These are phyloP conservation scores for Vitis hybrid DNA, from an alignment of 177 flowering plant genomes.

Conservation along the genomic window DNA sequence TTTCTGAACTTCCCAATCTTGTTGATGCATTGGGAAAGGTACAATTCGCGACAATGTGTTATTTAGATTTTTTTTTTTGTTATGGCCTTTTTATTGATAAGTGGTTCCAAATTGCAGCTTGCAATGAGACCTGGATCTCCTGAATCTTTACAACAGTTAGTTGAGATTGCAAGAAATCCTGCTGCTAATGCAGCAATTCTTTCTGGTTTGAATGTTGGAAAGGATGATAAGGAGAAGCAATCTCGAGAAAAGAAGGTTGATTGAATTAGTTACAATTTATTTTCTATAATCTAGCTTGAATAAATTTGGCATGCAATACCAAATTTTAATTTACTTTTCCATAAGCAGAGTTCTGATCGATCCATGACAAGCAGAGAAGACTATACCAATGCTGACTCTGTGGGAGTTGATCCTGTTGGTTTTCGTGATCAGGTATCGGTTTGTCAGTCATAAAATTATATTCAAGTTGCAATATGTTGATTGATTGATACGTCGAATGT, in stretches of 20 bases:
- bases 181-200: constrained; percentile 32
- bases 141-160: constrained; percentile 56
- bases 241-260: constrained; percentile 55
- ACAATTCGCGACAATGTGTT: neutral
- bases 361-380: constrained; percentile 43
- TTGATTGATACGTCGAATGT: no score
- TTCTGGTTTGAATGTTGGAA: constrained; percentile 27
- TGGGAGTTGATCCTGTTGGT: constrained; percentile 43
- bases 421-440: constrained; percentile 50
- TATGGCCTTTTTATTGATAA: neutral
- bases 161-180: constrained; percentile 64
- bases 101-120: constrained; percentile 34
- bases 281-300: neutral
- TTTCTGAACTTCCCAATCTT: constrained; percentile 55
- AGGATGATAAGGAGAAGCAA: constrained; percentile 43
- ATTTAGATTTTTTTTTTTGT: neutral
- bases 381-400: constrained; percentile 24
- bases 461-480: no score
- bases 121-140: constrained; percentile 66
- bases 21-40: constrained; percentile 67
- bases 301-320: neutral
- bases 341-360: constrained; percentile 32
- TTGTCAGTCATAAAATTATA: no score
- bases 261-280: neutral
- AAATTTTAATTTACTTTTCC: constrained; percentile 3